Evolutionary conservation across 148 eudicot species (phyloP), one percentile per base, ranked within the genome.

Genomic region (Rhododendron ferrugineum): DNA sequence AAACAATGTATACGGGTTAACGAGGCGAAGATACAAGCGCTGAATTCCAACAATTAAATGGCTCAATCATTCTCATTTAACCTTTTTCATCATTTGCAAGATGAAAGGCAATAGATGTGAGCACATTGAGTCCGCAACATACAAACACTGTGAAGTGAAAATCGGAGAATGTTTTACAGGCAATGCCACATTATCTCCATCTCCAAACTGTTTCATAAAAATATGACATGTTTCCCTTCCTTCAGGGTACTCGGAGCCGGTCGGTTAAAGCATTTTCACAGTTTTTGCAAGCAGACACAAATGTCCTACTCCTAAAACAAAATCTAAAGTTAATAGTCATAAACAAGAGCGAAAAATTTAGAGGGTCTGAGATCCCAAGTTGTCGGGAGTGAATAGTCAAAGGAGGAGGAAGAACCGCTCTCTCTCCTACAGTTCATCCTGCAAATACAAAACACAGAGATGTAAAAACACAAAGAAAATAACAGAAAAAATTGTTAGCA

Each of bases 361-460:
- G 42, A 40, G 42, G 42, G 42, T 40, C 42, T 40, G 42, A 40
- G 42, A 40, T 6, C 42, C 42, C 42, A 5, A 40, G 42, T 40
- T 40, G 0, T 40, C 42, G 42, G 42, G 42, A 40, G 42, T 40
- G 42, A 40, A 40, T 40, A 6, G 42, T 40, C 42, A 40, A 40
- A 40, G 42, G 42, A 6, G 49, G 11, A n/a, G 26, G 34, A 11
- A 4, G 6, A 2, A 79, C 36, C 14, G 52, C 34, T 11, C 50
- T 66, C 42, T 58, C n/a, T 52, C 78, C 89, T 91, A 94, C 44
- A 94, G 92, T 84, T 94, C 97, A 85, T 94, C 97, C 97, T 91
- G 97, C 72, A 88, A 14, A 85, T 23, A 74, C 26, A 28, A 50
- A 42, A 14, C 42, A 75, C n/a, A 40, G 6, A 72, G 40, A 32